Percentiles rank a stretch among this genome's conserved stretches.
Evolutionary conservation across 805 yeast species (phyloP).

Genomic region (Tetrapisispora nanseiensis): DNA sequence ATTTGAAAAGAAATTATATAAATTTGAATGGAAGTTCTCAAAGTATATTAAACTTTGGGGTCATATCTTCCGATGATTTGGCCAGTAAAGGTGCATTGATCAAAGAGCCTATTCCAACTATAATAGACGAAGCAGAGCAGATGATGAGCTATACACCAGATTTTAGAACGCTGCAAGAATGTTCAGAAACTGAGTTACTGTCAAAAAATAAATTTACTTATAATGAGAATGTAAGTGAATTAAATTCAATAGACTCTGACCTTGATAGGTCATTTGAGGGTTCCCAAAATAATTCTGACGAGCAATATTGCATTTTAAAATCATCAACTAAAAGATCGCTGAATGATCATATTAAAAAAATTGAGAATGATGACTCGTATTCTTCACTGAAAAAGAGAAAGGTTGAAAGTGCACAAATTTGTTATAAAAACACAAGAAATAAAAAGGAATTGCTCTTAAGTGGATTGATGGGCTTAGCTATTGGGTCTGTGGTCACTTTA

Average conservation of each 20-base stretch:
- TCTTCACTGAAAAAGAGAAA: constrained; percentile 2
- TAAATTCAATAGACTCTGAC: too few species aligned
- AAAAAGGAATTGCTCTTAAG: constrained; percentile 7
- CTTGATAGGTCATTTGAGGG: background rate
- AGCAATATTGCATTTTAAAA: background rate
- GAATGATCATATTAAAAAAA: background rate
- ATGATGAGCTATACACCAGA: too few species aligned
- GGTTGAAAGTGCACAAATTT: background rate
- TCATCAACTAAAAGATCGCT: background rate
- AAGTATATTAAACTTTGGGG: background rate
- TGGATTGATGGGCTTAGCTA: constrained; percentile 13
- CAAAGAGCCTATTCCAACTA: too few species aligned
- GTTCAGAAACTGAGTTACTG: background rate
- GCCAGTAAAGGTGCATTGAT: too few species aligned
- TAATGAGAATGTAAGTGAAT: too few species aligned
- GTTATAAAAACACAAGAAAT: background rate
- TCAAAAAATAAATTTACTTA: too few species aligned
- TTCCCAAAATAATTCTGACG: background rate
- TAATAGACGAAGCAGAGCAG: too few species aligned
- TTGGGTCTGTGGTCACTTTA: constrained; percentile 18
- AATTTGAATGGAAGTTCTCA: background rate
- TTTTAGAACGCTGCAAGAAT: too few species aligned
- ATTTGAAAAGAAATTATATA: background rate
- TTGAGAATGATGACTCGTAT: constrained; percentile 2
- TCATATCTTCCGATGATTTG: background rate